phyloP scores from a whole-genome alignment of 2,329 filamentous ascomycete species.

The Phyllosticta citribraziliensis region DNA sequence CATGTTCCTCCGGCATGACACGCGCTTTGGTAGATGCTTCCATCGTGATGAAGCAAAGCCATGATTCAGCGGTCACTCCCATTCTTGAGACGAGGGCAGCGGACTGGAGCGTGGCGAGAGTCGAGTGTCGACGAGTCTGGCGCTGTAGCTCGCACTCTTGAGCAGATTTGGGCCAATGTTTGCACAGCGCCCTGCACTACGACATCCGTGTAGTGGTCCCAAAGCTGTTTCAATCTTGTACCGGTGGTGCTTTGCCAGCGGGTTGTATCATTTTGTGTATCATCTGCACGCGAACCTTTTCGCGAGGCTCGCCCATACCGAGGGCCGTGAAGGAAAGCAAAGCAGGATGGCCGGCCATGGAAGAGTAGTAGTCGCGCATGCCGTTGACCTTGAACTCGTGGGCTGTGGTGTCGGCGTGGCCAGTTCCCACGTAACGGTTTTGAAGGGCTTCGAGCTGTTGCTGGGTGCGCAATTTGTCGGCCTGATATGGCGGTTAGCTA shows the following conservation, averaged over 20 bases:
- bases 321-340: slow-evolving; percentile 82
- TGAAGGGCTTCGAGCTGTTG: slow-evolving; percentile 97
- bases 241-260: slow-evolving; percentile 50
- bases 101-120: no score
- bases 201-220: background rate
- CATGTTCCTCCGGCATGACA: background rate
- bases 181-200: background rate
- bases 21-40: no score
- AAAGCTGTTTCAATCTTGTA: slow-evolving; percentile 1
- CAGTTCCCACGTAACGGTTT: slow-evolving; percentile 90
- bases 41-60: no score
- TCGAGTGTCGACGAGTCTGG: no score
- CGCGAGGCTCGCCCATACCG: slow-evolving; percentile 73
- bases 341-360: slow-evolving; percentile 80
- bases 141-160: background rate
- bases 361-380: slow-evolving; percentile 82
- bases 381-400: slow-evolving; percentile 98
- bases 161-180: background rate
- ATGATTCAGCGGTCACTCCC: no score
- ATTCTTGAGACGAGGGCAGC: no score
- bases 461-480: slow-evolving; percentile 94
- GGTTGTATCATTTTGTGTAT: slow-evolving; percentile 65
- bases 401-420: slow-evolving; percentile 91
- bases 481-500: slow-evolving; percentile 37
- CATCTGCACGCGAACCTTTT: slow-evolving; percentile 69